These are phyloP conservation scores for Bipolaris sorokiniana DNA, from an alignment of 2,329 filamentous ascomycete genomes.

Conservation along the genomic window DNA sequence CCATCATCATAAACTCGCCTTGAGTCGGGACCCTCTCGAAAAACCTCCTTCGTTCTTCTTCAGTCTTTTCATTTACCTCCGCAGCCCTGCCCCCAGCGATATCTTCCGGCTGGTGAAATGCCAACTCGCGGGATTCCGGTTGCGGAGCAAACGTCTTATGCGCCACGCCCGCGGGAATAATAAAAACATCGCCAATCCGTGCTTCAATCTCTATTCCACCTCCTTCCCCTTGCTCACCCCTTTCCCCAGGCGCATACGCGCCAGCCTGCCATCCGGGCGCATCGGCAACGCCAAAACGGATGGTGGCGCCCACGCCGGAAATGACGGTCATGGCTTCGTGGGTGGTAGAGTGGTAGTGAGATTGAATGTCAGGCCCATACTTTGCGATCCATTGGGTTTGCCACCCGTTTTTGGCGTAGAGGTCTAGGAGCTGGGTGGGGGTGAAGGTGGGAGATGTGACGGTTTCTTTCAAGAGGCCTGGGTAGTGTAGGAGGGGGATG, in stretches of 20 bases:
- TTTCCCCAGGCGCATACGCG: conserved; percentile 45
- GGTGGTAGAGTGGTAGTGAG: conserved; percentile 61
- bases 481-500: conserved; percentile 61
- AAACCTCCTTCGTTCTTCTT: conserved; percentile 43
- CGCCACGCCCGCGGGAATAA: conserved; percentile 62
- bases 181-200: conserved; percentile 62
- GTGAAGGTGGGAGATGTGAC: conserved; percentile 32
- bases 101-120: conserved; percentile 55
- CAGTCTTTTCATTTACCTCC: conserved; percentile 29
- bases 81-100: conserved; percentile 21
- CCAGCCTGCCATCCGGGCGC: conserved; percentile 27
- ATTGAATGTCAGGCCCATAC: conserved; percentile 61
- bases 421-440: conserved; percentile 49
- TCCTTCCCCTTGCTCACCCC: conserved; percentile 53
- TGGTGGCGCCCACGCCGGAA: conserved; percentile 57
- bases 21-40: conserved; percentile 47
- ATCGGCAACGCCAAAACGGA: conserved; percentile 63
- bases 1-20: conserved; percentile 62
- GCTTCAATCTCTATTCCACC: conserved; percentile 60
- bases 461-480: conserved; percentile 47
- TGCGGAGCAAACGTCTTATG: conserved; percentile 60
- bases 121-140: conserved; percentile 47
- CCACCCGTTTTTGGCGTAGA: conserved; percentile 61
- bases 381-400: conserved; percentile 63
- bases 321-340: conserved; percentile 66